Evolutionary conservation across 768 basidiomycete genomes (phyloP).

Genomic region (Pleurotus eryngii): DNA sequence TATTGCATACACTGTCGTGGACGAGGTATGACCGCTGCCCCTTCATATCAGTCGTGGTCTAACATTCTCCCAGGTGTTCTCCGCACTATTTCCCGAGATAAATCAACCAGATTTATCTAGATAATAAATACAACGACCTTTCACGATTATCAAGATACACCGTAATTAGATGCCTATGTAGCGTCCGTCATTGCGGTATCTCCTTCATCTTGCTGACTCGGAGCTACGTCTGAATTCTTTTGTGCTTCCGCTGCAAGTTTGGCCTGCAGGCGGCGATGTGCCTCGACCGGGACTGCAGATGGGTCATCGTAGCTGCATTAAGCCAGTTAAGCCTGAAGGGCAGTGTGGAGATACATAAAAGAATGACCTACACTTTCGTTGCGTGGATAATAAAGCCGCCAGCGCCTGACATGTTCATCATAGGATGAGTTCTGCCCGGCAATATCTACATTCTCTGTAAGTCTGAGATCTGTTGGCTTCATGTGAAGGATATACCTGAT

Average conservation of each 20-base stretch:
- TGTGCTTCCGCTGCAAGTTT: slow-evolving; percentile 27
- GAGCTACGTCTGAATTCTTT: slow-evolving; percentile 2
- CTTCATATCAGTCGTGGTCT: neutral
- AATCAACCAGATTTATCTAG: slow-evolving; percentile 2
- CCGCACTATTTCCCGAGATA: slow-evolving; percentile 58
- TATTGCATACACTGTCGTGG: slow-evolving; percentile 81
- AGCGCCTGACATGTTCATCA: slow-evolving; percentile 85
- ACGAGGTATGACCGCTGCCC: slow-evolving; percentile 61
- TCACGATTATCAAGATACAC: slow-evolving; percentile 1
- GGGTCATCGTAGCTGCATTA: slow-evolving; percentile 62
- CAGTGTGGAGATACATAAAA: neutral
- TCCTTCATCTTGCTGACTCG: neutral
- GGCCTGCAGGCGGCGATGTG: slow-evolving; percentile 37
- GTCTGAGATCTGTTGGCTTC: neutral
- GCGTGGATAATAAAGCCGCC: slow-evolving; percentile 86
- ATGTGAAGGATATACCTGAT: slow-evolving; percentile 55
- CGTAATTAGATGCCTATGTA: neutral
- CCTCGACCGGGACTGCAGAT: slow-evolving; percentile 48
- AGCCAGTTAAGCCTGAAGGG: neutral
- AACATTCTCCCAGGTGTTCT: slow-evolving; percentile 40
- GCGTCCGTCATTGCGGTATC: neutral
- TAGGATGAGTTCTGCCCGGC: slow-evolving; percentile 95
- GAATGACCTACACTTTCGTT: slow-evolving; percentile 69
- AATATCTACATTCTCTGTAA: slow-evolving; percentile 46
- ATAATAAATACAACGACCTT: slow-evolving; percentile 8